A percentile compares a stretch with the other conserved stretches of the same genome.
Evolutionary conservation across 306 rosid genomes (phyloP).

Genomic region (Hylodesmum podocarpum): DNA sequence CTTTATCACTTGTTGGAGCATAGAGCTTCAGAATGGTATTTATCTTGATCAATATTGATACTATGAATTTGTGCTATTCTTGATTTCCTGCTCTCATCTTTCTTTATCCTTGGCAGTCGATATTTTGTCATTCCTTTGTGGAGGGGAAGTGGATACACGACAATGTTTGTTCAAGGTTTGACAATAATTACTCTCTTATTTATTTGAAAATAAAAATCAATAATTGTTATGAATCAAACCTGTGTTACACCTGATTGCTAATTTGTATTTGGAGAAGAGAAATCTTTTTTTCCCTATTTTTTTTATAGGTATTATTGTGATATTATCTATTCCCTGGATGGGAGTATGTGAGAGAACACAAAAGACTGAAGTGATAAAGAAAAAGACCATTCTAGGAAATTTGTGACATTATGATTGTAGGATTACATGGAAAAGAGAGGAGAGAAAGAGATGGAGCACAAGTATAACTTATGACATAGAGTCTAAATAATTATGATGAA

Average conservation of each 20-base stretch:
- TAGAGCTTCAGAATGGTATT: constrained; percentile 83
- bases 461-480: not conserved
- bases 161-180: constrained; percentile 94
- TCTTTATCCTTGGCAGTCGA: constrained; percentile 53
- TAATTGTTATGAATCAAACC: not conserved
- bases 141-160: constrained; percentile 84
- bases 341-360: not conserved
- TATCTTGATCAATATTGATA: not conserved
- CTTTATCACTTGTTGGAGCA: constrained; percentile 79
- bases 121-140: constrained; percentile 90
- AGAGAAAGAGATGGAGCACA: not conserved
- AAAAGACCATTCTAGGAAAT: not conserved
- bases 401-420: not conserved
- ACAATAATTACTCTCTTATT: constrained; percentile 24
- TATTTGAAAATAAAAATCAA: not conserved
- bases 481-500: not conserved
- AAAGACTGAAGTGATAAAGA: constrained; percentile 6
- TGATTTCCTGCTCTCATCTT: constrained; percentile 26
- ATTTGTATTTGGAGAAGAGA: constrained; percentile 5
- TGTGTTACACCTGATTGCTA: not conserved
- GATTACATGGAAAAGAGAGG: not conserved
- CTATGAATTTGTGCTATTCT: constrained; percentile 8
- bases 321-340: not conserved
- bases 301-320: not conserved
- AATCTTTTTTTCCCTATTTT: not conserved